Conservation (phyloP, 2,329 filamentous ascomycete species). For the Conoideocrella luteorostrata region DNA sequence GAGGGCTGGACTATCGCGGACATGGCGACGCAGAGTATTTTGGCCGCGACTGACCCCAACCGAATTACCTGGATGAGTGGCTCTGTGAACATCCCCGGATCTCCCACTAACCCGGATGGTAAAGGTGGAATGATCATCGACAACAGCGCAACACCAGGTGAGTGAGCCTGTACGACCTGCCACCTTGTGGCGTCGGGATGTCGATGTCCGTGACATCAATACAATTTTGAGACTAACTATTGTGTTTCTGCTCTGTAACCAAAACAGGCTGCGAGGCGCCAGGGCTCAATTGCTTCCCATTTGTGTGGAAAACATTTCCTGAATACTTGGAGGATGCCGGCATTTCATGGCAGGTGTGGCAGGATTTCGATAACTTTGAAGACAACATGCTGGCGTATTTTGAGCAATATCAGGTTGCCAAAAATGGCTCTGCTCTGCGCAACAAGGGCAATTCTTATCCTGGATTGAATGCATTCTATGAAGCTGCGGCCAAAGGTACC, state of each 20-base stretch:
- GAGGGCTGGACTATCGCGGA: slow-evolving; percentile 41
- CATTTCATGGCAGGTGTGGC: slow-evolving; percentile 44
- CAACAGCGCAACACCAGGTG: slow-evolving; percentile 29
- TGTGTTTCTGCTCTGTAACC: neutral
- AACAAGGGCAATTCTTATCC: slow-evolving; percentile 31
- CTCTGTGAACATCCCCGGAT: slow-evolving; percentile 42
- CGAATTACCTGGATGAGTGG: slow-evolving; percentile 30
- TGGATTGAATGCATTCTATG: slow-evolving; percentile 41
- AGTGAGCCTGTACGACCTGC: neutral
- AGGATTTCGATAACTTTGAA: slow-evolving; percentile 43
- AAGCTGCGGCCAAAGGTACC: slow-evolving; percentile 39
- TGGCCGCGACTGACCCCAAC: slow-evolving; percentile 39
- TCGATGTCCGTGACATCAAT: too few species aligned
- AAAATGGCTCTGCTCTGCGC: slow-evolving; percentile 11
- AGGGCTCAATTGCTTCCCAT: slow-evolving; percentile 42
- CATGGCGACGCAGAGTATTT: slow-evolving; percentile 13
- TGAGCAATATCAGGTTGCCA: slow-evolving; percentile 13
- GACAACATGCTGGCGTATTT: slow-evolving; percentile 45
- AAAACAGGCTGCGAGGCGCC: slow-evolving; percentile 29
- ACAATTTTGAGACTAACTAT: neutral
- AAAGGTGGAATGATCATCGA: slow-evolving; percentile 41
- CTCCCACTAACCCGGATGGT: slow-evolving; percentile 19
- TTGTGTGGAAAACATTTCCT: slow-evolving; percentile 45
- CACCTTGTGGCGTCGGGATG: too few species aligned
- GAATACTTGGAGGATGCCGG: slow-evolving; percentile 41